Evolutionary conservation across 768 basidiomycete genomes (phyloP), one percentile per base, ranked within the genome.

Genomic region (Postia placenta): DNA sequence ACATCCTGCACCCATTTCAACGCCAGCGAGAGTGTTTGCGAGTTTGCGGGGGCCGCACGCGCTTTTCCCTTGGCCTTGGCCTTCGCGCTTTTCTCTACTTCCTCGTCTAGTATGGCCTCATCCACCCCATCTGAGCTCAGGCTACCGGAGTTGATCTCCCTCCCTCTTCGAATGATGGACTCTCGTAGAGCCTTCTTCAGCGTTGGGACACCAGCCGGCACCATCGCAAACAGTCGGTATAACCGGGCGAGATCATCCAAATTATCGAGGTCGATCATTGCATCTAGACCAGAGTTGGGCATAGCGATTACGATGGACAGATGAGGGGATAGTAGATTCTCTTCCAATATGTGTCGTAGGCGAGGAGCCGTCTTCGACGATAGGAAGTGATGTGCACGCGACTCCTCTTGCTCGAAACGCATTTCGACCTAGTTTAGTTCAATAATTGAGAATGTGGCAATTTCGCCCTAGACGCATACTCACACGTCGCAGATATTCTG

Each of bases 1-100:
- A 96, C 86, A 56, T 86, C 83, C 64, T 95, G 85, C 0, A 98
- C 95, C 96, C 96, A 99, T 62, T 81, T 83, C 47, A 95, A 69
- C 4, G 95, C 96, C 24, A 79, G 59, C 11, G 69, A 64, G 19
- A 83, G 66, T 0, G 81, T 69, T 49, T 83, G 76, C 6, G 71
- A 61, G 6, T 57, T 70, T 5, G 68, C 67, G 50, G 69, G 60
- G 36, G 69, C 57, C 30, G 63, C 57, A 26, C 69, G 65, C n/a
- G 51, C 64, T 49, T 72, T 77, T 51, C 63, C 71, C 66, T 76
- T 85, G 22, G 71, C 74, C 69, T 76, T 89, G 47, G 66, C 75
- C 57, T 72, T 76, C 52, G 57, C 54, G 17, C 64, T 63, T 11
- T 63, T 54, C 11, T 58, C 59, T 23, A 68, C 65, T 17, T 66